Evolutionary conservation across 2,329 filamentous ascomycete species (phyloP), one percentile per base, ranked within the genome.

Genomic region (Colletotrichum magnum): DNA sequence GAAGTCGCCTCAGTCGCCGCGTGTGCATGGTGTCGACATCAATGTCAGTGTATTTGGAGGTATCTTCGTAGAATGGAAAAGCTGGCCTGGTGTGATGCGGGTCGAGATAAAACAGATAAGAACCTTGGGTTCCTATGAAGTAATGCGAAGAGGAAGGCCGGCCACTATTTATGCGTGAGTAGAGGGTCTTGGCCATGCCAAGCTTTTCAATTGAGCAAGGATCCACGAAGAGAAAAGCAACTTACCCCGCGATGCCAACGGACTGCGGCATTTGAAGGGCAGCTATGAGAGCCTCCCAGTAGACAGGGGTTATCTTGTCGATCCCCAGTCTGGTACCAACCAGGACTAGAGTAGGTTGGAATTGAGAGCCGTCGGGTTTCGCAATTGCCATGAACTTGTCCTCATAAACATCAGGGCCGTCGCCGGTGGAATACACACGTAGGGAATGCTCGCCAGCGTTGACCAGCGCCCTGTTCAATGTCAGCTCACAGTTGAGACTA

Each of bases 211-310:
- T 54, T 15, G 1, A 26, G 24, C 15, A 24, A 16, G 53, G 7
- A 47, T 47, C 16, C 9, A n/a, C 2, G 5, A 24, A 13, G n/a
- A 6, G 6, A 12, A 13, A 21, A 54, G 5, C 53, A 28, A 15
- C 87, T 80, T 86, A 96, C 94, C 94, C 96, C 75, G 96, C 96
- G 72, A 99, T 97, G 12, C 96, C 96, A 58, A 98, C 91, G n/a
- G 94, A 97, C 77, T 98, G 96, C 7, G 92, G 89, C 84, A 97
- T 93, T 79, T 96, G 93, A 60, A 99, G 83, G 21, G 93, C 89
- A 21, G 92, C 88, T 75, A 95, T 94, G 41, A 99, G 86, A n/a
- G 95, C 94, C 77, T 97, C 93, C 90, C 95, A 97, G 76, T 99
- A 99, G 2, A 97, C 94, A 0, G 93, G 93, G 1, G 94, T 99